A percentile compares a stretch with the other conserved stretches of the same genome.
phyloP scores from a whole-genome alignment of 306 rosid species.

The Vigna reflexopilosa region DNA sequence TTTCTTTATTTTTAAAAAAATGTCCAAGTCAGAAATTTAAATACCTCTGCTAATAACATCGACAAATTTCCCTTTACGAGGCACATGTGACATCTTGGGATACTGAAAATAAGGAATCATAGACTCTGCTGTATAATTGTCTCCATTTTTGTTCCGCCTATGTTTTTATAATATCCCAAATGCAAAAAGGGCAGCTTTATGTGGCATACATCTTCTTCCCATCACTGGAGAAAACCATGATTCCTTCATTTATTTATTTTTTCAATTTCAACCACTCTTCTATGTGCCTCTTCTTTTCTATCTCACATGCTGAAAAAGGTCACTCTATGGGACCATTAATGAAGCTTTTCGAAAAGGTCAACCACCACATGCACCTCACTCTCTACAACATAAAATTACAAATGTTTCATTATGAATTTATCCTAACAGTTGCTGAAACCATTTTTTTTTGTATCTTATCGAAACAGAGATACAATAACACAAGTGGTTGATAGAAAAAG shows the following conservation, averaged over 20 bases:
- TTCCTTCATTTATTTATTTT: background rate
- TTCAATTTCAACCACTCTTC: constrained; percentile 16
- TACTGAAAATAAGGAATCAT: background rate
- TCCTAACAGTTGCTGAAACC: background rate
- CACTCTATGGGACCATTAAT: constrained; percentile 2
- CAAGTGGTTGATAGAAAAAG: background rate
- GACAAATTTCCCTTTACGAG: background rate
- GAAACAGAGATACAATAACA: no score
- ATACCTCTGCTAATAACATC: no score
- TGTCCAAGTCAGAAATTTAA: no score
- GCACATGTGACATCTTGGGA: constrained; percentile 14
- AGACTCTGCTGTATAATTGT: background rate
- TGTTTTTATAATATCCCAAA: background rate
- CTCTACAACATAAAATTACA: background rate
- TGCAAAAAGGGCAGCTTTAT: no score
- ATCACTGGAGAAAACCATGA: background rate
- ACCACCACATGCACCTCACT: constrained; percentile 41
- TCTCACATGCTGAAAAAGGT: constrained; percentile 12
- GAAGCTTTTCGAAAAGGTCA: constrained; percentile 16
- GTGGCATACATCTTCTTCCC: background rate
- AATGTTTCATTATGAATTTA: background rate
- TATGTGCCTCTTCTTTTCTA: background rate
- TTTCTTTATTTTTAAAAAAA: no score
- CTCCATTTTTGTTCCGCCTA: background rate
- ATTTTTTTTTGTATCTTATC: background rate